Conservation (phyloP, 495 filamentous ascomycete species). For the Recurvomyces mirabilis region DNA sequence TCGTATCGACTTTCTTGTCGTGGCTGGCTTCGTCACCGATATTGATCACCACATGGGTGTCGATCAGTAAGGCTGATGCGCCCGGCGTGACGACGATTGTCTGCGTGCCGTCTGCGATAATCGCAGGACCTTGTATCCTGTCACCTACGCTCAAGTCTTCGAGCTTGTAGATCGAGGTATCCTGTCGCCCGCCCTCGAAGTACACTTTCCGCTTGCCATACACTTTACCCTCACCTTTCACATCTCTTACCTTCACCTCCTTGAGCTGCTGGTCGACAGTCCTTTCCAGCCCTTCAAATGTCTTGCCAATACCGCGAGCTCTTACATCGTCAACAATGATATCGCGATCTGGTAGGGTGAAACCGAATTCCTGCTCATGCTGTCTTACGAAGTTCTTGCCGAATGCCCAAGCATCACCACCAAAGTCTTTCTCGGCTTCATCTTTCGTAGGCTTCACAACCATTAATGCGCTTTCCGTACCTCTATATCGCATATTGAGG, state of each 20-base stretch:
- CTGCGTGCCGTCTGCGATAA: slow-evolving; percentile 89
- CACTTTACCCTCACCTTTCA: slow-evolving; percentile 42
- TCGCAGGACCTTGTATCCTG: slow-evolving; percentile 70
- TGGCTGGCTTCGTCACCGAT: slow-evolving; percentile 47
- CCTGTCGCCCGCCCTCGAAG: slow-evolving; percentile 61
- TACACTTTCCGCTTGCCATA: slow-evolving; percentile 50
- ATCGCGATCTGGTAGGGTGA: slow-evolving; percentile 77
- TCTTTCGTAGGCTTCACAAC: slow-evolving; percentile 52
- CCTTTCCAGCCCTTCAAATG: slow-evolving; percentile 64
- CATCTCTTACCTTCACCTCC: slow-evolving; percentile 44
- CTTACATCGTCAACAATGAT: slow-evolving; percentile 90
- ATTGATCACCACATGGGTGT: slow-evolving; percentile 64
- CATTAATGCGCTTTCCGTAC: slow-evolving; percentile 83
- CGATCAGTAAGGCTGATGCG: slow-evolving; percentile 58
- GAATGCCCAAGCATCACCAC: slow-evolving; percentile 63
- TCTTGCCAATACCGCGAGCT: slow-evolving; percentile 78
- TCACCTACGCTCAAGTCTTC: slow-evolving; percentile 67
- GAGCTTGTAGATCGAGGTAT: slow-evolving; percentile 79
- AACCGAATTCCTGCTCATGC: slow-evolving; percentile 90
- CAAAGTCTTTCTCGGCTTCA: slow-evolving; percentile 46
- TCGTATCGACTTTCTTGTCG: slow-evolving; percentile 38
- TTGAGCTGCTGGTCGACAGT: slow-evolving; percentile 71
- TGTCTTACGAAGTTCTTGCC: slow-evolving; percentile 73
- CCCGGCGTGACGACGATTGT: slow-evolving; percentile 86
- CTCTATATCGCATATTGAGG: slow-evolving; percentile 79